Base-by-base conservation (phyloP, 768 basidiomycete genomes). In the Russula earlei region DNA sequence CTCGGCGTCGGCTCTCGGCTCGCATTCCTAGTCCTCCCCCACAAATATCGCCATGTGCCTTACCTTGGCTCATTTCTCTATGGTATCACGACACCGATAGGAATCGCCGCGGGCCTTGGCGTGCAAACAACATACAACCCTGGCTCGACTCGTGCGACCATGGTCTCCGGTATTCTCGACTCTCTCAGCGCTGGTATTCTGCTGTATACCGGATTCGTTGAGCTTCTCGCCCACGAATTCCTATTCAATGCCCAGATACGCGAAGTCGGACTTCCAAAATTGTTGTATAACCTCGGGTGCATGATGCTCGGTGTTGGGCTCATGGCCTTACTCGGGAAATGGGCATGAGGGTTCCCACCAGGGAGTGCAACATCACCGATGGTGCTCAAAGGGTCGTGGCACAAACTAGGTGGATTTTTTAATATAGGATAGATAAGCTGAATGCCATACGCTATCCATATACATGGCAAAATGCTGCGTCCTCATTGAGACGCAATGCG, bases 201-300 rank as follows among this genome's bases (percentile, higher is more conserved):
- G 44, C 70, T 95, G 14, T 93, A 90, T 67, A 92, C 91, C 0
- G 89, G 88, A 22, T 73, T 91, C 22, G 91, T 92, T 33, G 90
- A 93, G 84, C 77, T 96, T 0, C 77, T 98, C 43, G 95, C 91
- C 1, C 94, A 96, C 67, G 95, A 97, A 65, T 96, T 98, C 71
- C 66, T 98, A 38, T 92, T 95, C 72, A 92, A 82, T 73, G 81
- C 83, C 56, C 80, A 89, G 55, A 90, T 93, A 85, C 81, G 85
- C 68, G 74, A 79, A n/a, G 79, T 78, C 4, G 81, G 82, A 5
- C 81, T 79, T 51, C 64, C 68, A 25, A 81, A 82, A 64, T 70
- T 95, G n/a, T 69, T 75, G 0, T 95, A 88, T 60, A 83, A 89
- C 7, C 59, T 91, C 58, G 68, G 71, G n/a, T 84, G 81, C 62